phyloP scores from a whole-genome alignment of 306 rosid species.

The Benincasa hispida region DNA sequence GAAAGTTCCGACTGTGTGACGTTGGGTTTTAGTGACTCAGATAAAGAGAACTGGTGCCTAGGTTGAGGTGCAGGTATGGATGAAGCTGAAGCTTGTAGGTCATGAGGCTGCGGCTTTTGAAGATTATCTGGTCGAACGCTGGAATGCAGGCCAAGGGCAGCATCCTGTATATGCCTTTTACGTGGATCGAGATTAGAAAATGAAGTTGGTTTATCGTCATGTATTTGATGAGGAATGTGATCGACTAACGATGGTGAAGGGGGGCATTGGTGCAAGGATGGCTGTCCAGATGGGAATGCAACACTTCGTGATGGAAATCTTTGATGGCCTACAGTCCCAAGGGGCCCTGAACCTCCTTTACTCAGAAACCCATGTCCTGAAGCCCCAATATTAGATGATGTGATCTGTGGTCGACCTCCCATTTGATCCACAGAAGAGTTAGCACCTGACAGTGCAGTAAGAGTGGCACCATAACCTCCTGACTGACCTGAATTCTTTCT shows the following conservation, averaged over 20 bases:
- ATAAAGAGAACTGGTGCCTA: constrained; percentile 17
- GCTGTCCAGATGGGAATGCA: constrained; percentile 39
- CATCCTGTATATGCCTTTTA: constrained; percentile 24
- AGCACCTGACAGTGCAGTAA: constrained; percentile 24
- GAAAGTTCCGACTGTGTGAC: constrained; percentile 26
- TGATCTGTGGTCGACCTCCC: constrained; percentile 24
- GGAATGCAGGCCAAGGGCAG: constrained; percentile 18
- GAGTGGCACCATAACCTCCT: constrained; percentile 28
- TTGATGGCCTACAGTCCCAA: constrained; percentile 32
- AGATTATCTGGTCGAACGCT: constrained; percentile 20
- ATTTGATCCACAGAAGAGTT: constrained; percentile 25
- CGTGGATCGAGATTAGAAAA: constrained; percentile 16
- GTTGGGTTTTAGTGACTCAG: constrained; percentile 21
- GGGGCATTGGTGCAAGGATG: constrained; percentile 36
- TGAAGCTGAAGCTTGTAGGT: constrained; percentile 24
- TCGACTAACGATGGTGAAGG: constrained; percentile 21
- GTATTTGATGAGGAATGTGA: constrained; percentile 27
- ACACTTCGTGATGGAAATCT: constrained; percentile 27
- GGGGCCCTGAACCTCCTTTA: constrained; percentile 27
- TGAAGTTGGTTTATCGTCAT: constrained; percentile 25
- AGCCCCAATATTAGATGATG: constrained; percentile 16
- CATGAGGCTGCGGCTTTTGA: constrained; percentile 37
- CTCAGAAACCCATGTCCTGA: constrained; percentile 24
- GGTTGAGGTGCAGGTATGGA: constrained; percentile 30
- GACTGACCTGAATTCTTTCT: constrained; percentile 18